These are phyloP conservation scores for Lentinula sp. DNA, from an alignment of 768 basidiomycete species.

Conservation along the genomic window DNA sequence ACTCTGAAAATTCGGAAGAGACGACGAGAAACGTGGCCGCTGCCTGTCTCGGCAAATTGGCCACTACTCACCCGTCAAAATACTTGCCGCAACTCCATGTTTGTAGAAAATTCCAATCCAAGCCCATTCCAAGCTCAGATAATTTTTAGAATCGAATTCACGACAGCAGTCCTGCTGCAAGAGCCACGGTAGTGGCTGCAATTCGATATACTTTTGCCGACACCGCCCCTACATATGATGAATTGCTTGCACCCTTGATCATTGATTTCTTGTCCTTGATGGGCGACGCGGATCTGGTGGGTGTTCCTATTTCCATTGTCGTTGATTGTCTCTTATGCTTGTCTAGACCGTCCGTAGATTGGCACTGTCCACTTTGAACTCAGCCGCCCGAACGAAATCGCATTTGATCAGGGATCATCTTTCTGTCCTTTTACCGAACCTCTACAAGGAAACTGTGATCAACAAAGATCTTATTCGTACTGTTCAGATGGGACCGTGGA, in stretches of 20 bases:
- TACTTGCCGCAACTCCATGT: slow-evolving; percentile 94
- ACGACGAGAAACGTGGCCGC: slow-evolving; percentile 92
- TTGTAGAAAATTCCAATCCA: slow-evolving; percentile 16
- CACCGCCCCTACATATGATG: slow-evolving; percentile 80
- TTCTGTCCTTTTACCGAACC: slow-evolving; percentile 61
- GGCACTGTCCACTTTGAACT: slow-evolving; percentile 86
- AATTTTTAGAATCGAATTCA: slow-evolving; percentile 51
- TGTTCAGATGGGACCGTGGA: slow-evolving; percentile 97
- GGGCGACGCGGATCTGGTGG: slow-evolving; percentile 81
- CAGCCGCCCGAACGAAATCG: slow-evolving; percentile 92
- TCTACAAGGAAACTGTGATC: slow-evolving; percentile 82
- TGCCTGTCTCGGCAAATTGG: slow-evolving; percentile 93
- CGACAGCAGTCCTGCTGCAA: slow-evolving; percentile 62
- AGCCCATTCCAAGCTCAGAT: background rate
- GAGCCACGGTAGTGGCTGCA: slow-evolving; percentile 88
- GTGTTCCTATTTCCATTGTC: slow-evolving; percentile 16
- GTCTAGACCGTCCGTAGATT: slow-evolving; percentile 82
- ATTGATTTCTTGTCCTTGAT: slow-evolving; percentile 90
- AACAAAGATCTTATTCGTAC: slow-evolving; percentile 79
- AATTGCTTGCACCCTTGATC: slow-evolving; percentile 80
- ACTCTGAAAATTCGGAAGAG: slow-evolving; percentile 87
- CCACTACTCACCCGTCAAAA: slow-evolving; percentile 82
- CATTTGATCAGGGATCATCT: slow-evolving; percentile 87
- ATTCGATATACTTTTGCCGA: slow-evolving; percentile 94
- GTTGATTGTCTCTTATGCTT: background rate